These are phyloP conservation scores for Syzygium aromaticum DNA, from an alignment of 345 rosid genomes.

Conservation along the genomic window DNA sequence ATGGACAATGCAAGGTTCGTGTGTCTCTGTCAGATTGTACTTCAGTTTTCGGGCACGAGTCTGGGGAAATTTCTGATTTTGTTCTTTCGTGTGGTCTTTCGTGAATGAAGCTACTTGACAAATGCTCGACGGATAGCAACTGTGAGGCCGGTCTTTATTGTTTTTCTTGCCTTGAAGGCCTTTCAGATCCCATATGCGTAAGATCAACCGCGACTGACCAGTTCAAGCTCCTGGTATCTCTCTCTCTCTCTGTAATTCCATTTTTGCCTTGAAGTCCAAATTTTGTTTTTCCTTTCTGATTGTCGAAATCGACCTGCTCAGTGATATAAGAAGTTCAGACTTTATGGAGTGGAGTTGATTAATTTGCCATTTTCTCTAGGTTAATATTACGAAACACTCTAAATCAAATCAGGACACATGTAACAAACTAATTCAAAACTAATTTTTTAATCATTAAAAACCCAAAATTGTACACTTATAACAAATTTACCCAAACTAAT, in stretches of 20 bases:
- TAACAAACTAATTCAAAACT: no score
- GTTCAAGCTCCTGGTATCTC: slow-evolving; percentile 50
- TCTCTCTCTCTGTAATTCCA: background rate
- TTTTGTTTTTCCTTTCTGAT: background rate
- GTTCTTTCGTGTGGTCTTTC: background rate
- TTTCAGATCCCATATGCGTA: slow-evolving; percentile 43
- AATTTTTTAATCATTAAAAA: no score
- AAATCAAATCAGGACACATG: no score
- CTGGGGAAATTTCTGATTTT: background rate
- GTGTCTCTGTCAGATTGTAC: background rate
- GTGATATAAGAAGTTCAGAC: background rate
- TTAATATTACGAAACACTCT: no score
- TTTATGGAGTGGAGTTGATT: background rate
- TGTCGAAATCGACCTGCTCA: background rate
- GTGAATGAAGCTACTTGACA: slow-evolving; percentile 33
- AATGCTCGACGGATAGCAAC: slow-evolving; percentile 46
- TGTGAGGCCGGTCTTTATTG: slow-evolving; percentile 56
- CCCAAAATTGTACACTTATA: no score
- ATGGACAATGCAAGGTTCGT: slow-evolving; percentile 47
- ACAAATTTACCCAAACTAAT: no score
- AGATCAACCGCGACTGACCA: slow-evolving; percentile 42
- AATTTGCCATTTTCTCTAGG: background rate
- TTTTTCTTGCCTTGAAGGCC: slow-evolving; percentile 33
- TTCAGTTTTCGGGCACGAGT: background rate
- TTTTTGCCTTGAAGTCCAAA: background rate